Evolutionary conservation across 2,329 filamentous ascomycete species (phyloP).

Genomic region (Juglanconis sp.): DNA sequence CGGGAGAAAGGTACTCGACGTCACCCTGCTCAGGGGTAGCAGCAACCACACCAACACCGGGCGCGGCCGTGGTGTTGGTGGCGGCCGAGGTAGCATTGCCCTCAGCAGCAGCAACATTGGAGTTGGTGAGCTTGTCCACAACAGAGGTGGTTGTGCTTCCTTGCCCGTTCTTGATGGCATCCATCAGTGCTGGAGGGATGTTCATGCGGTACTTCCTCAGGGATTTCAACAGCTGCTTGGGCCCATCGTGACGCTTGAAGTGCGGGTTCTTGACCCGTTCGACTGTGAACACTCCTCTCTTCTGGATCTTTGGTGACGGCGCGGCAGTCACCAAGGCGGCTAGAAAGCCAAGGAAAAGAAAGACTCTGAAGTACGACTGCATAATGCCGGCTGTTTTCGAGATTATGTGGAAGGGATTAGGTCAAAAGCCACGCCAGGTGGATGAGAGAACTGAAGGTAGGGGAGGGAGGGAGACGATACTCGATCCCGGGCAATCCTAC

Average conservation of each 20-base stretch:
- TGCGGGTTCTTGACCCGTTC: slow-evolving; percentile 53
- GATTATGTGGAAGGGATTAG: not conserved
- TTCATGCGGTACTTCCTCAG: slow-evolving; percentile 65
- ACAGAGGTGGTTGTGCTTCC: slow-evolving; percentile 17
- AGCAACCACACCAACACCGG: slow-evolving; percentile 54
- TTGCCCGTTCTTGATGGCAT: slow-evolving; percentile 29
- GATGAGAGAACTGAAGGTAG: slow-evolving; percentile 11
- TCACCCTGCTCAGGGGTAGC: slow-evolving; percentile 65
- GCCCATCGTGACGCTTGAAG: slow-evolving; percentile 55
- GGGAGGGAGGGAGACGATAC: slow-evolving; percentile 7
- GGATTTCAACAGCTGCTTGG: slow-evolving; percentile 59
- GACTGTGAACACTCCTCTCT: slow-evolving; percentile 58
- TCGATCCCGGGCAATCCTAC: slow-evolving; percentile 9
- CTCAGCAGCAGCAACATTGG: slow-evolving; percentile 19
- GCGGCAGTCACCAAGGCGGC: slow-evolving; percentile 45
- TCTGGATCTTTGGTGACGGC: slow-evolving; percentile 38
- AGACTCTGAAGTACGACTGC: slow-evolving; percentile 23
- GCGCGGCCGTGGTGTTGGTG: slow-evolving; percentile 22
- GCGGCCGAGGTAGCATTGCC: slow-evolving; percentile 27
- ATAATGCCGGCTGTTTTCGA: slow-evolving; percentile 18
- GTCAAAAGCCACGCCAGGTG: slow-evolving; percentile 26
- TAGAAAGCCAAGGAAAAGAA: slow-evolving; percentile 45
- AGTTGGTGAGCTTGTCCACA: slow-evolving; percentile 14
- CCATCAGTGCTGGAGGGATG: slow-evolving; percentile 40
- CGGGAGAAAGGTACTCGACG: slow-evolving; percentile 66